Evolutionary conservation across 768 basidiomycete genomes (phyloP), one percentile per base, ranked within the genome.

Genomic region (Lenzites betulinus): DNA sequence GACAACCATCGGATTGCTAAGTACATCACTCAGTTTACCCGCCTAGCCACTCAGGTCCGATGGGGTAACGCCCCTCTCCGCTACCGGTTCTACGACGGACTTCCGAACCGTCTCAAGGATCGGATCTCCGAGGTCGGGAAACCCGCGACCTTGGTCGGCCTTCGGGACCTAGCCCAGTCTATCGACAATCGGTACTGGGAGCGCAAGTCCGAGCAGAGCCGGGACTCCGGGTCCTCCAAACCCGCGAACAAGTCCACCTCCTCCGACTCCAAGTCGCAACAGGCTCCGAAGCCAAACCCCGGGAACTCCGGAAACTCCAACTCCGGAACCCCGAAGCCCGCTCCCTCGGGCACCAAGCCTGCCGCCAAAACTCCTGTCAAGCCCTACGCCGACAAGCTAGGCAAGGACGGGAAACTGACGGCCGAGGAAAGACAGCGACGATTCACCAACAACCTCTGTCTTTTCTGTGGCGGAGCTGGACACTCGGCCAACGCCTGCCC

Each of bases 161-260:
- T 69, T 12, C n/a, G 38, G 1, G 0, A 13, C 3, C 42, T 60
- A 0, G 50, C 56, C 1, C 67, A 60, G 18, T 43, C 42, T n/a
- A 9, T 43, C 12, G 63, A 68, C 23, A 18, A 20, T 1, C 38
- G 47, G 9, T 65, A 69, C 33, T 69, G 64, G 67, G 51, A 67
- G 33, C 42, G 36, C n/a, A 60, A 66, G 58, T n/a, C 42, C 42
- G 42, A 18, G n/a, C n/a, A 22, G 42, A 43, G 22, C n/a, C n/a
- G n/a, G n/a, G 18, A 22, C 42, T 43, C 41, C 15, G 41, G 41
- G 13, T 42, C 42, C 42, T 7, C 42, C 42, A 20, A 18, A 18
- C 18, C 42, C n/a, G 18, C 42, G n/a, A 22, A 18, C 30, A 33
- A 33, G 30, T 33, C 30, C 3, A 20, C n/a, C 22, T 22, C 42